A percentile compares a stretch with the other conserved stretches of the same genome.
phyloP scores from a whole-genome alignment of 345 rosid species.

The Eucalyptus erythrocorys region DNA sequence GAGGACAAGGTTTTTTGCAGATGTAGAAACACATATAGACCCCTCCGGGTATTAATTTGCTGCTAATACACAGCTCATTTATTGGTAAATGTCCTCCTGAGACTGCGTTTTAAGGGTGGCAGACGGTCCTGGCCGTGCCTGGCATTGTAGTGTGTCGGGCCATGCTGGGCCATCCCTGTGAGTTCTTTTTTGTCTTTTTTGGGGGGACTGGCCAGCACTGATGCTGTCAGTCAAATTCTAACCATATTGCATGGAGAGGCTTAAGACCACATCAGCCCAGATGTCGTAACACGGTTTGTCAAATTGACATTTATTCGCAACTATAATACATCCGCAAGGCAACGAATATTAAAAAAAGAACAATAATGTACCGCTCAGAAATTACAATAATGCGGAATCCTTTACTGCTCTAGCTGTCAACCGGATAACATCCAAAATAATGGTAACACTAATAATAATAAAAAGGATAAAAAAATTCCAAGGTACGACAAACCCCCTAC shows the following conservation, averaged over 20 bases:
- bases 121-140: background rate
- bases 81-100: background rate
- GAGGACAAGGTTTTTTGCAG: background rate
- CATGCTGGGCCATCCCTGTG: background rate
- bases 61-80: background rate
- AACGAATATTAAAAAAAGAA: background rate
- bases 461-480: background rate
- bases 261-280: background rate
- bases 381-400: background rate
- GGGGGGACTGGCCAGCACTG: background rate
- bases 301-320: background rate
- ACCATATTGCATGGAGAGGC: background rate
- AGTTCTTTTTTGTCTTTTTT: background rate
- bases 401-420: background rate
- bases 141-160: background rate
- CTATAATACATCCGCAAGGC: background rate
- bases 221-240: background rate
- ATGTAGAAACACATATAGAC: background rate
- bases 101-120: background rate
- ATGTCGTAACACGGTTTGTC: background rate
- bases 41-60: background rate
- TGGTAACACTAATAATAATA: background rate
- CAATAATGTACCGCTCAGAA: background rate
- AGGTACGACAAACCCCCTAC: background rate
- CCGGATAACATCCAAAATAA: background rate